Evolutionary conservation across 805 yeast species (phyloP), one percentile per base, ranked within the genome.

Genomic region (Debaryomyces castellii): DNA sequence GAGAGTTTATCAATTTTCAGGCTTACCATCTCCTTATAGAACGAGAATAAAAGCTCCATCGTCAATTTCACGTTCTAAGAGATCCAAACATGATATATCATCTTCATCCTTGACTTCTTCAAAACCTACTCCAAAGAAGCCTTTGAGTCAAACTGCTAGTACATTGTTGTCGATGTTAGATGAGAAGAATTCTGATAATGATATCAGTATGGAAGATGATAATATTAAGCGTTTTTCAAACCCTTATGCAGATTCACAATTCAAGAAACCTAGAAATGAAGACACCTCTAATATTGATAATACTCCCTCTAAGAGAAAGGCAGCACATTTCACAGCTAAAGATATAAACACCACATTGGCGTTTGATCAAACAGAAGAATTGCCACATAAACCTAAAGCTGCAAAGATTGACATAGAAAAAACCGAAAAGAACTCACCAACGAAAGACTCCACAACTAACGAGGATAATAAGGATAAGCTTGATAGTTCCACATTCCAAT

Each of bases 1-100:
- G 51, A 51, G 78, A 48, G 77, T 73, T 9, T 71, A 71, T 52
- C 76, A 70, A 43, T 73, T 73, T 45, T 67, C 75, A 1, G 78
- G 77, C 1, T 54, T 73, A 27, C 77, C 77, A 4, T 69, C 76
- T 3, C 76, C 77, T 2, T 72, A 71, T 52, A 54, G 66, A 48
- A 71, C 76, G 1, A 62, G 72, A 48, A 71, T 63, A 48, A 62
- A 57, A 48, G 65, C 69, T 21, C 76, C 68, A 2, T 55, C 59
- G 20, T 42, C 55, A 14, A 45, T 50, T 12, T 44, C 59, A 18
- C 43, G 39, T 10, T 27, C 41, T 20, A 42, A 44, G 23, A 47
- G 24, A 16, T 14, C 28, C 6, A 37, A 37, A n/a, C 3, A 8
- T 37, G 21, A 18, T 14, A 16, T n/a, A 2, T 4, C 32, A 3